Conservation (phyloP, 805 yeast genomes). For the Blastobotrys parvus region DNA sequence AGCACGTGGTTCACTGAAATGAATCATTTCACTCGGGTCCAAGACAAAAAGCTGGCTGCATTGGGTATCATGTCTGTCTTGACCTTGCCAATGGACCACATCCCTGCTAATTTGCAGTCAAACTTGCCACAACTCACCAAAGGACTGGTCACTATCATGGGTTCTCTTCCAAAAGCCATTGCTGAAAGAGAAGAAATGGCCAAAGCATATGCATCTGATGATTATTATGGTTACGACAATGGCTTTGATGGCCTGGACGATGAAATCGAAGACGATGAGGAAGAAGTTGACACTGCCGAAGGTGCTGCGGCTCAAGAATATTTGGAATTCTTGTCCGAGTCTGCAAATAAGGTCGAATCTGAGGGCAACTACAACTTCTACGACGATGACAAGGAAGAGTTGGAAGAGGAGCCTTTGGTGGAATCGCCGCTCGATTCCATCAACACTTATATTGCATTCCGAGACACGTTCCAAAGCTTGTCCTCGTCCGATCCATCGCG, state of each 20-base stretch:
- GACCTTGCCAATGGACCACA: slow-evolving; percentile 24
- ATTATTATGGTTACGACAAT: slow-evolving; percentile 29
- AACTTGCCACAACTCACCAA: slow-evolving; percentile 43
- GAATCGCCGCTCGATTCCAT: slow-evolving; percentile 72
- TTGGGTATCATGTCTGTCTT: slow-evolving; percentile 57
- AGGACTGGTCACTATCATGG: slow-evolving; percentile 44
- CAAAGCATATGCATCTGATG: slow-evolving; percentile 39
- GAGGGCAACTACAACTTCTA: slow-evolving; percentile 16
- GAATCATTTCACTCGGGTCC: slow-evolving; percentile 56
- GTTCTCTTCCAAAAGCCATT: slow-evolving; percentile 64
- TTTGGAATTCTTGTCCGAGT: slow-evolving; percentile 39
- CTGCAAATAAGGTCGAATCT: slow-evolving; percentile 30
- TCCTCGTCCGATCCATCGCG: slow-evolving; percentile 40
- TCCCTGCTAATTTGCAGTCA: slow-evolving; percentile 25
- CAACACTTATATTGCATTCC: slow-evolving; percentile 62
- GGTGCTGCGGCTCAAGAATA: slow-evolving; percentile 35
- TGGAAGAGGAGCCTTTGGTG: slow-evolving; percentile 73
- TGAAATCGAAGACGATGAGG: slow-evolving; percentile 24
- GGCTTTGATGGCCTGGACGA: slow-evolving; percentile 17
- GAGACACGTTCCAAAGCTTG: slow-evolving; percentile 41
- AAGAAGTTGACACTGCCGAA: slow-evolving; percentile 20
- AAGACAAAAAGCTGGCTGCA: slow-evolving; percentile 68
- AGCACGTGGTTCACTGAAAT: slow-evolving; percentile 56
- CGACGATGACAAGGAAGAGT: slow-evolving; percentile 59
- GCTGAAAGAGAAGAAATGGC: slow-evolving; percentile 55